Evolutionary conservation across 352 stramenopile genomes (phyloP).

Genomic region (Globisporangium cylindrosporum): DNA sequence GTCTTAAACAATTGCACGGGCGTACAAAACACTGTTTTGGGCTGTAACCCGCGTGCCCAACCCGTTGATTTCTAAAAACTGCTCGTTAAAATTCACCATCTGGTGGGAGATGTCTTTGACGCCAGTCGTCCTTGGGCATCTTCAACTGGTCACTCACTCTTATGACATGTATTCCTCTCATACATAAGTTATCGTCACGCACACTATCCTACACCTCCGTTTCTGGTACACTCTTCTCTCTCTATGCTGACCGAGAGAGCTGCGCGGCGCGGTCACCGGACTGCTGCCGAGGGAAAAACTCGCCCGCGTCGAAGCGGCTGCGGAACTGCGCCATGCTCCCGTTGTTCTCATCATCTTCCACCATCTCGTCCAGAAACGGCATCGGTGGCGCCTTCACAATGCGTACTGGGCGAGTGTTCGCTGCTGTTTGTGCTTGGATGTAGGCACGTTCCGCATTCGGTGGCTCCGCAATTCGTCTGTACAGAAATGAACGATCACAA

Average conservation of each 20-base stretch:
- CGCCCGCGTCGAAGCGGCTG: slow-evolving; percentile 10
- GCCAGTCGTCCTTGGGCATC: not conserved
- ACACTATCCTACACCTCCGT: slow-evolving; percentile 7
- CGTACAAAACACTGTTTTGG: not conserved
- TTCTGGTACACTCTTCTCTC: not conserved
- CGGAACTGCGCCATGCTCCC: slow-evolving; percentile 22
- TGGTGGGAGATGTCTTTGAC: not conserved
- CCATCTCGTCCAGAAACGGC: slow-evolving; percentile 28
- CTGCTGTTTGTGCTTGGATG: not conserved
- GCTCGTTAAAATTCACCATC: not conserved
- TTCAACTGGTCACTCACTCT: not conserved
- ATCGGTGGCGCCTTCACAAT: slow-evolving; percentile 9
- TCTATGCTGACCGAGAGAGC: slow-evolving; percentile 7
- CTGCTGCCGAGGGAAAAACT: slow-evolving; percentile 12
- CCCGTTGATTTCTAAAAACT: not conserved
- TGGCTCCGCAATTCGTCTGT: slow-evolving; percentile 1
- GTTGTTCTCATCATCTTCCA: slow-evolving; percentile 16
- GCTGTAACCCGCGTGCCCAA: not conserved
- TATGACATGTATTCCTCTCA: not conserved
- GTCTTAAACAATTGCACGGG: not conserved
- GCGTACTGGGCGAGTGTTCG: not conserved
- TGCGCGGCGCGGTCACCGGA: slow-evolving; percentile 1
- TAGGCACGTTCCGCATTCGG: not conserved
- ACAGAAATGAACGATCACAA: not conserved
- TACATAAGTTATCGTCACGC: not conserved